phyloP scores from a whole-genome alignment of 176 grass and related monocot species.

The Eragrostis nindensis region DNA sequence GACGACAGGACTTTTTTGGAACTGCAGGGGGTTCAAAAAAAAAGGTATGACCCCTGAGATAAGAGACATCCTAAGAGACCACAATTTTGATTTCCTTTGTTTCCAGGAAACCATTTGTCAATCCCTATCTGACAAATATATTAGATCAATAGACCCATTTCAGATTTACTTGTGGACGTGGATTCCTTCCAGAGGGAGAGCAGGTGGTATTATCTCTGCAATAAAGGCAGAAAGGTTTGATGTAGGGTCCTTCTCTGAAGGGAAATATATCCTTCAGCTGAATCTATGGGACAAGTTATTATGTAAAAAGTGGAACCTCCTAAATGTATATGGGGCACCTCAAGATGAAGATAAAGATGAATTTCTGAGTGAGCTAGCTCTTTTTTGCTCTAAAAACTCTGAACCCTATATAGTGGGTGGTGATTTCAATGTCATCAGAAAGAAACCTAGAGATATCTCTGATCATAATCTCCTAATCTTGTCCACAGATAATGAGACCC shows the following conservation, averaged over 20 bases:
- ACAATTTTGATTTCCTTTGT: too few relatives aligned
- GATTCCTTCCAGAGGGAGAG: neutral
- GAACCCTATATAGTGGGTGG: neutral
- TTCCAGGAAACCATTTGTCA: too few relatives aligned
- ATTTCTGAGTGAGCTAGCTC: neutral
- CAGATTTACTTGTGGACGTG: neutral
- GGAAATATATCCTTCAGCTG: neutral
- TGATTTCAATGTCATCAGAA: neutral
- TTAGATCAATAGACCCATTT: too few relatives aligned
- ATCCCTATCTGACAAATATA: too few relatives aligned
- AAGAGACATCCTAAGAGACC: too few relatives aligned
- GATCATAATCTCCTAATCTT: too few relatives aligned
- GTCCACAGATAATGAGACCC: too few relatives aligned
- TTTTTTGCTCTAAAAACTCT: neutral
- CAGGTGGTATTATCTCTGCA: neutral
- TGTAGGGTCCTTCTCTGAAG: neutral
- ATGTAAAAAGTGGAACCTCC: neutral
- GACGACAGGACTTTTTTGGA: too few relatives aligned
- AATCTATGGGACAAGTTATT: neutral
- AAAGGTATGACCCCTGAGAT: too few relatives aligned
- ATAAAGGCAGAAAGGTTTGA: neutral
- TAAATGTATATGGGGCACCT: neutral
- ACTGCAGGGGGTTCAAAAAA: too few relatives aligned
- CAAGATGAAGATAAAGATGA: neutral
- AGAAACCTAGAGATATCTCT: too few relatives aligned